Percentiles rank a stretch among this genome's conserved stretches.
These are phyloP conservation scores for Microbotryum scabiosae DNA, from an alignment of 1,284 basidiomycete species.

Conservation along the genomic window DNA sequence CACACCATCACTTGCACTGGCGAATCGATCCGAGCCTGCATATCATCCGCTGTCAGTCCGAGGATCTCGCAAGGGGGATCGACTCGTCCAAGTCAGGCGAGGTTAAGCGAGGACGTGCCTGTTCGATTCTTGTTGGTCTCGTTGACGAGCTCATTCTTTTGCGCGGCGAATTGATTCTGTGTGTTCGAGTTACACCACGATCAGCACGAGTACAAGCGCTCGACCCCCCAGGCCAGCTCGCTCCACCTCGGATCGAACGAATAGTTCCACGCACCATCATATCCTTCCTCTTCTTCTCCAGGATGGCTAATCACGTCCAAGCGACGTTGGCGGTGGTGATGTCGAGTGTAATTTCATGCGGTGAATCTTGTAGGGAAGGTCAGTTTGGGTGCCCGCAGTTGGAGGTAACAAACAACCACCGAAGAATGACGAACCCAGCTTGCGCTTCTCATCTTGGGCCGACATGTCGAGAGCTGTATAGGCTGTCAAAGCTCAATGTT, in stretches of 20 bases:
- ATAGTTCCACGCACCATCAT: conserved; percentile 47
- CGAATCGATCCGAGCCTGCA: conserved; percentile 62
- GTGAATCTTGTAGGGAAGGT: neutral
- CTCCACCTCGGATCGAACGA: neutral
- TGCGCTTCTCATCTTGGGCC: conserved; percentile 5
- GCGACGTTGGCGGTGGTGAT: neutral
- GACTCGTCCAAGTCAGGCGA: neutral
- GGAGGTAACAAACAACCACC: neutral
- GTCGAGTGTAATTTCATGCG: neutral
- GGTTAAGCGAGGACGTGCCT: conserved; percentile 12
- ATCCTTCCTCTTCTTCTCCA: conserved; percentile 67
- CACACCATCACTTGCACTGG: conserved; percentile 87
- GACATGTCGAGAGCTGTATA: neutral
- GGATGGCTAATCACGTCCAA: conserved; percentile 32
- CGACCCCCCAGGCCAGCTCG: neutral
- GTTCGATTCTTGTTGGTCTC: conserved; percentile 38
- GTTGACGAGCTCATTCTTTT: conserved; percentile 67
- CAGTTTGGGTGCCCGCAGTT: neutral
- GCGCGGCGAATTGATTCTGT: conserved; percentile 74
- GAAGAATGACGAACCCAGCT: neutral
- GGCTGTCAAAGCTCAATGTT: neutral
- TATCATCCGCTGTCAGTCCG: neutral
- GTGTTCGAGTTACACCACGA: neutral
- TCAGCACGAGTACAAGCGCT: neutral
- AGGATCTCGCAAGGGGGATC: neutral